These are phyloP conservation scores for Kokia cookei DNA, from an alignment of 441 rosid genomes.

Conservation along the genomic window DNA sequence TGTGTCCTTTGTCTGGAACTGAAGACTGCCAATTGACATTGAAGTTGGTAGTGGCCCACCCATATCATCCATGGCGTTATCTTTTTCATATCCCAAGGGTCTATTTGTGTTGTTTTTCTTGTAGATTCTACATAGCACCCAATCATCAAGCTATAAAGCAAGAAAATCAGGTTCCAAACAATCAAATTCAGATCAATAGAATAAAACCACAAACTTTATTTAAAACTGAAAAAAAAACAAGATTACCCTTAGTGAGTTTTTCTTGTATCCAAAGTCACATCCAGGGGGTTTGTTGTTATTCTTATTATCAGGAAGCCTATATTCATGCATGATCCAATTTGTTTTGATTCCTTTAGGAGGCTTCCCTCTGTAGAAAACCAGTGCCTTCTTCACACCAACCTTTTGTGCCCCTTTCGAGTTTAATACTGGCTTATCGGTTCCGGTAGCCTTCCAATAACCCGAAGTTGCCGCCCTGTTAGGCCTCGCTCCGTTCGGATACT, in stretches of 20 bases:
- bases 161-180: not conserved
- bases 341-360: conserved; percentile 57
- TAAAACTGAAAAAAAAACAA: not conserved
- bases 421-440: conserved; percentile 51
- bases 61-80: conserved; percentile 25
- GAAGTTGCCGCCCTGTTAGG: conserved; percentile 60
- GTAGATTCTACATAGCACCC: conserved; percentile 43
- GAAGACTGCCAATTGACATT: conserved; percentile 10
- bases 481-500: conserved; percentile 51
- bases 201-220: not conserved
- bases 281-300: conserved; percentile 56
- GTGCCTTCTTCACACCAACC: conserved; percentile 51
- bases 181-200: not conserved
- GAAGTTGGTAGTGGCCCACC: conserved; percentile 19
- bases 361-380: conserved; percentile 53
- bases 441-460: conserved; percentile 58
- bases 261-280: conserved; percentile 37
- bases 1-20: conserved; percentile 14
- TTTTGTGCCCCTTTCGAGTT: conserved; percentile 38
- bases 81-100: conserved; percentile 21
- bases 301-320: conserved; percentile 45
- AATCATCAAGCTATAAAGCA: conserved; percentile 33
- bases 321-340: conserved; percentile 65
- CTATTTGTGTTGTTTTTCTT: conserved; percentile 25
- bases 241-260: conserved; percentile 42